Evolutionary conservation across 352 stramenopile species (phyloP).

Genomic region (Globisporangium alternatum): DNA sequence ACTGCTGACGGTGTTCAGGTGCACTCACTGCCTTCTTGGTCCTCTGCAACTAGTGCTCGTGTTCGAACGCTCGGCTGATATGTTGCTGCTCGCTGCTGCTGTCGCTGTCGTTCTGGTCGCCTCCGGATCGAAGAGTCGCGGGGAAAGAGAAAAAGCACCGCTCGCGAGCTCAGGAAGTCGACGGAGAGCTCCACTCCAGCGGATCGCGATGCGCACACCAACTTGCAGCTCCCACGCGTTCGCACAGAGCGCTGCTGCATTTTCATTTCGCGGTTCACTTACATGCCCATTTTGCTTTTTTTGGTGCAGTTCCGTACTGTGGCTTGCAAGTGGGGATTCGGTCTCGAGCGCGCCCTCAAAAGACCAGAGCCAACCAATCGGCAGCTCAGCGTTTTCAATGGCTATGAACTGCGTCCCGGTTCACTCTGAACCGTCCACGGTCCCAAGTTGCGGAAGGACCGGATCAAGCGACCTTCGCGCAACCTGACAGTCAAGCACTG

Average conservation of each 20-base stretch:
- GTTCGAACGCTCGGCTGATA: not conserved
- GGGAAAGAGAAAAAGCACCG: not conserved
- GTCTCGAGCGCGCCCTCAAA: slow-evolving; percentile 23
- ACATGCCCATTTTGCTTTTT: slow-evolving; percentile 86
- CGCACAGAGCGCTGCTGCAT: slow-evolving; percentile 2
- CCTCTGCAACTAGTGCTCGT: not conserved
- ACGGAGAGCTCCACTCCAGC: not conserved
- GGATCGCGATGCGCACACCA: not conserved
- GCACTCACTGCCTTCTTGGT: not conserved
- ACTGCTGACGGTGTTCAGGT: not conserved
- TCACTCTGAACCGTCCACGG: slow-evolving; percentile 15
- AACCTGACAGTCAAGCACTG: slow-evolving; percentile 10
- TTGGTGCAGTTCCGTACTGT: slow-evolving; percentile 88
- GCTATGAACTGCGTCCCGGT: slow-evolving; percentile 31
- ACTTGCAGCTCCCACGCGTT: not conserved
- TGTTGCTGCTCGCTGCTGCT: not conserved
- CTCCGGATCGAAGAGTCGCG: slow-evolving; percentile 1
- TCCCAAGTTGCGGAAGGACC: slow-evolving; percentile 23
- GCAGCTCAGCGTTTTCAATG: slow-evolving; percentile 41
- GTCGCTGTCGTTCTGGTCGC: not conserved
- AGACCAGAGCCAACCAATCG: slow-evolving; percentile 77
- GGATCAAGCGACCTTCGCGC: slow-evolving; percentile 27
- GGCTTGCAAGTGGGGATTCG: slow-evolving; percentile 18
- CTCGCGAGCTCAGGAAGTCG: not conserved
- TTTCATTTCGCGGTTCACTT: slow-evolving; percentile 35